These are phyloP conservation scores for Monosporozyma aerobia DNA, from an alignment of 805 yeast genomes.

Conservation along the genomic window DNA sequence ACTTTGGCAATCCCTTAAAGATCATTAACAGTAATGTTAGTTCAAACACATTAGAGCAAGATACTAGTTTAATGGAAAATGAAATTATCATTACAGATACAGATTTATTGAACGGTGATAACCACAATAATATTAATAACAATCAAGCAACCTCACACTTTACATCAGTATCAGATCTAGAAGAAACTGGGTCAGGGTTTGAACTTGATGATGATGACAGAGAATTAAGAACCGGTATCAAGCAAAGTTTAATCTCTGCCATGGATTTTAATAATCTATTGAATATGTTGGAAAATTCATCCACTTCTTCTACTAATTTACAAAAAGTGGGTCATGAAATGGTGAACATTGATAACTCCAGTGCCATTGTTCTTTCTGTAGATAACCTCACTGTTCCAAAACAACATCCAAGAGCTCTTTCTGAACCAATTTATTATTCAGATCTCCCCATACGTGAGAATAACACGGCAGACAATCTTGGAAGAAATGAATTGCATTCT, in stretches of 20 bases:
- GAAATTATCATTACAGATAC: background rate
- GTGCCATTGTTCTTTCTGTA: background rate
- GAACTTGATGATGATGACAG: constrained; percentile 1
- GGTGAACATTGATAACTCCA: background rate
- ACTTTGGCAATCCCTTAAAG: background rate
- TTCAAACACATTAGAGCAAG: background rate
- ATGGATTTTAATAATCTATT: constrained; percentile 24
- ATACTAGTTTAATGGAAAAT: background rate
- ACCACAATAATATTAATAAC: background rate
- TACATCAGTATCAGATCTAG: background rate
- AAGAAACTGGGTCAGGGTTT: background rate
- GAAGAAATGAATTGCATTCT: constrained; percentile 5
- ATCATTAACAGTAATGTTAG: background rate
- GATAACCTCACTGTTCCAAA: background rate
- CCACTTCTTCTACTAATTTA: background rate
- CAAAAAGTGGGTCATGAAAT: background rate
- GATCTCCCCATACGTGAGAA: background rate
- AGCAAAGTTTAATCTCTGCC: constrained; percentile 25
- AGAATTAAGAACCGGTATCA: constrained; percentile 10
- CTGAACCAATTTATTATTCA: background rate
- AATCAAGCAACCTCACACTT: background rate
- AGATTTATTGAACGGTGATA: background rate
- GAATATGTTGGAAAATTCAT: constrained; percentile 19
- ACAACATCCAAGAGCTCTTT: background rate
- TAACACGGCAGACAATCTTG: background rate